These are phyloP conservation scores for Calocybe gambosa DNA, from an alignment of 1,284 basidiomycete species.

Conservation along the genomic window DNA sequence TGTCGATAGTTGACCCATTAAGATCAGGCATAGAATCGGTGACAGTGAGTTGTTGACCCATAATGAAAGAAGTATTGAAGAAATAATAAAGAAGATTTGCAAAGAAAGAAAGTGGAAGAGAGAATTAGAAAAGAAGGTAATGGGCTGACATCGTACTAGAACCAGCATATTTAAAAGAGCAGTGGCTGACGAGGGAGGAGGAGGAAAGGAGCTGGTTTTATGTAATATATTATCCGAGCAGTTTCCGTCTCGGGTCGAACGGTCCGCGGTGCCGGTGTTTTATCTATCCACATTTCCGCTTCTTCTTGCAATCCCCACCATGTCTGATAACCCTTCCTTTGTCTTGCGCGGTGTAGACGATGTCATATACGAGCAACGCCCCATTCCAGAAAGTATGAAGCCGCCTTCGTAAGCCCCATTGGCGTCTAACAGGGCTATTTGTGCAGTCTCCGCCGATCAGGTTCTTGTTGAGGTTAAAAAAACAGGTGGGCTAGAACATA, in stretches of 20 bases:
- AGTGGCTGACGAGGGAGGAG: slow-evolving; percentile 9
- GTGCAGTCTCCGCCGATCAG: slow-evolving; percentile 63
- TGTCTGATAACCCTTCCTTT: slow-evolving; percentile 76
- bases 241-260: slow-evolving; percentile 12
- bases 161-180: slow-evolving; percentile 4
- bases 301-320: slow-evolving; percentile 20
- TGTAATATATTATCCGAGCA: slow-evolving; percentile 11
- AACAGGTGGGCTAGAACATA: slow-evolving; percentile 53
- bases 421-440: background rate
- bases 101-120: slow-evolving; percentile 17
- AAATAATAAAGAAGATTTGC: slow-evolving; percentile 12
- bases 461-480: slow-evolving; percentile 91
- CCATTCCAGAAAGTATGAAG: slow-evolving; percentile 72
- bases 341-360: slow-evolving; percentile 73
- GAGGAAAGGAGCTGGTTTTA: background rate
- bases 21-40: slow-evolving; percentile 44
- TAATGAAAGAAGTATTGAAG: slow-evolving; percentile 19
- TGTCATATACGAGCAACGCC: slow-evolving; percentile 69
- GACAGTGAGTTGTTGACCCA: slow-evolving; percentile 31
- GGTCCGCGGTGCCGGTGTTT: slow-evolving; percentile 16
- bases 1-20: slow-evolving; percentile 40
- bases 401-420: background rate
- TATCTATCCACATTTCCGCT: background rate
- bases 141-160: slow-evolving; percentile 2
- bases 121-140: slow-evolving; percentile 16